Percentiles rank a stretch among this genome's conserved stretches.
phyloP scores from a whole-genome alignment of 192 early-diverging fungal species.

The Anaeromyces robustus region DNA sequence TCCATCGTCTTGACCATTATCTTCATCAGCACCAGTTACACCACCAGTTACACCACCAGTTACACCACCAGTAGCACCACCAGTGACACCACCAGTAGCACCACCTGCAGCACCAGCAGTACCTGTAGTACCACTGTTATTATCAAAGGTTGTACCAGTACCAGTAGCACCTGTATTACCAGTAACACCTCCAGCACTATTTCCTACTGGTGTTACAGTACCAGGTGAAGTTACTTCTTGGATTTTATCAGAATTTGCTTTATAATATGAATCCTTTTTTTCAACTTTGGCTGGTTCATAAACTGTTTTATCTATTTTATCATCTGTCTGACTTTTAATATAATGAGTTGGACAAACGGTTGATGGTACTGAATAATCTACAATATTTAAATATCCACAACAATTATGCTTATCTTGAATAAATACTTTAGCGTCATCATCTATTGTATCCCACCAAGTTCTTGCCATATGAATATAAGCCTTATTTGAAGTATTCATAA shows the following conservation, averaged over 20 bases:
- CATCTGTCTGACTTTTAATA: neutral
- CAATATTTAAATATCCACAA: neutral
- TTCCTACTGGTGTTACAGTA: too few relatives aligned
- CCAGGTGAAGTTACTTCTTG: neutral
- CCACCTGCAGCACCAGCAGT: neutral
- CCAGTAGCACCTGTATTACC: neutral
- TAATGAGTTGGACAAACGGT: neutral
- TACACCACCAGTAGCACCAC: too few relatives aligned
- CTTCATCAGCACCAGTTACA: too few relatives aligned
- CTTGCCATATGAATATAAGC: neutral
- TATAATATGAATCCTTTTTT: neutral
- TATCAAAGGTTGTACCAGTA: too few relatives aligned
- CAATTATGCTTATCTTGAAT: neutral
- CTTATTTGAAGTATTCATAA: neutral
- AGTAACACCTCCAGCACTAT: neutral
- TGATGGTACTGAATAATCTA: neutral
- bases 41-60: too few relatives aligned
- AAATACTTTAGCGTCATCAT: neutral
- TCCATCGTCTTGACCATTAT: too few relatives aligned
- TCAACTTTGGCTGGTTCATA: neutral
- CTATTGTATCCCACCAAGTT: neutral
- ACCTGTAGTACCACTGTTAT: neutral
- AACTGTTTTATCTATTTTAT: too few relatives aligned
- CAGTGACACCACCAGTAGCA: too few relatives aligned
- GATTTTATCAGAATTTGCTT: neutral